A percentile compares a stretch with the other conserved stretches of the same genome.
Evolutionary conservation across 306 rosid genomes (phyloP).

Genomic region (Betula pendula): DNA sequence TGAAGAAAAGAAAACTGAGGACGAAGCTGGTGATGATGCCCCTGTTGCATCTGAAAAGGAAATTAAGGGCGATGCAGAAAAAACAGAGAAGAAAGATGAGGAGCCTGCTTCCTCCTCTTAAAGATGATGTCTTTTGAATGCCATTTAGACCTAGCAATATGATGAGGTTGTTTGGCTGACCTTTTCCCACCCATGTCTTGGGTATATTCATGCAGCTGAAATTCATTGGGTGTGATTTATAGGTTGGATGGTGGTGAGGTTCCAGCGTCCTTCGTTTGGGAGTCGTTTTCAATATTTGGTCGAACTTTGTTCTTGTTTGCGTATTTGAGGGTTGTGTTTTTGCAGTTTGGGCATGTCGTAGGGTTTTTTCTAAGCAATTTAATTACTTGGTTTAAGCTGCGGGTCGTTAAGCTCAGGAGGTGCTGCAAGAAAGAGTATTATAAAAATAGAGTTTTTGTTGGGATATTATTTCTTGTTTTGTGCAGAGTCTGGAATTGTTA

Average conservation of each 20-base stretch:
- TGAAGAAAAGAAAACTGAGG: slow-evolving; percentile 59
- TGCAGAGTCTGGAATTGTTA: background rate
- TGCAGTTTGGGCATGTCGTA: slow-evolving; percentile 38
- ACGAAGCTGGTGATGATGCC: slow-evolving; percentile 31
- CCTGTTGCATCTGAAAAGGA: slow-evolving; percentile 28
- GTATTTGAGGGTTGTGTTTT: slow-evolving; percentile 49
- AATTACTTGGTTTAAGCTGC: slow-evolving; percentile 27
- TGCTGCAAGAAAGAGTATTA: slow-evolving; percentile 32
- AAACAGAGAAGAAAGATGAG: slow-evolving; percentile 53
- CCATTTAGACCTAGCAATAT: slow-evolving; percentile 34
- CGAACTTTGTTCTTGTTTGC: slow-evolving; percentile 44
- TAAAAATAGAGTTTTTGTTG: slow-evolving; percentile 23
- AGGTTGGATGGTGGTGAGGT: slow-evolving; percentile 34
- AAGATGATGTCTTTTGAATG: slow-evolving; percentile 31
- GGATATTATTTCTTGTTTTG: slow-evolving; percentile 39
- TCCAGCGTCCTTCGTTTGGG: slow-evolving; percentile 36
- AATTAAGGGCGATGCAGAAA: slow-evolving; percentile 33
- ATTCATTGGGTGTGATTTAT: slow-evolving; percentile 42
- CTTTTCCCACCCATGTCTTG: slow-evolving; percentile 38
- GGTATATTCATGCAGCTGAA: slow-evolving; percentile 33
- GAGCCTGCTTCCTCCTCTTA: slow-evolving; percentile 56
- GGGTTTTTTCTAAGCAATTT: slow-evolving; percentile 16
- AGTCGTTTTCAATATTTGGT: slow-evolving; percentile 44
- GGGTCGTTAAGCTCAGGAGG: slow-evolving; percentile 15
- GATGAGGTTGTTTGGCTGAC: slow-evolving; percentile 46